phyloP scores from a whole-genome alignment of 441 rosid species.

The Corymbia citriodora region DNA sequence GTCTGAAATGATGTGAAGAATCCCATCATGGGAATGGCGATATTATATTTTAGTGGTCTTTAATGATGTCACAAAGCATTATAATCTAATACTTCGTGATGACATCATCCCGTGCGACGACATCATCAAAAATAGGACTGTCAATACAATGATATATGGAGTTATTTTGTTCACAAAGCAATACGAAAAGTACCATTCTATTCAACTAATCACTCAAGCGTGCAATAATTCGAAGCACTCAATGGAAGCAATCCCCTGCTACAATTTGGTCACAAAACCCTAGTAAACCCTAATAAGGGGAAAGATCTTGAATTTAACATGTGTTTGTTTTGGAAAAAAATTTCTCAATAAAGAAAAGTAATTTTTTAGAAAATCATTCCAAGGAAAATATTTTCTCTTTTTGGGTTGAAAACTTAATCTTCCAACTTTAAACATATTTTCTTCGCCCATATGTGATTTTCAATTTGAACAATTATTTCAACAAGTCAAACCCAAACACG shows the following conservation, averaged over 20 bases:
- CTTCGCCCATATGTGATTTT: neutral
- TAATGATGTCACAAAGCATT: neutral
- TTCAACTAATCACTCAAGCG: neutral
- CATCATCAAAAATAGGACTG: neutral
- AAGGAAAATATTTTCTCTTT: neutral
- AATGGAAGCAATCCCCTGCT: neutral
- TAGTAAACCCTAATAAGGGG: neutral
- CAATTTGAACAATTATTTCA: neutral
- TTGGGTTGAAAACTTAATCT: neutral
- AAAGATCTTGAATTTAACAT: neutral
- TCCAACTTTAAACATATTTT: too few species aligned
- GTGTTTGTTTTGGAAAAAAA: neutral
- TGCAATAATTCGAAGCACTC: neutral
- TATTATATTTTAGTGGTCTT: neutral
- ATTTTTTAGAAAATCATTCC: neutral
- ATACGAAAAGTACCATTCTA: neutral
- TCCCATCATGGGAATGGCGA: neutral
- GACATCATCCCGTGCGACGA: neutral
- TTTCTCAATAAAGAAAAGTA: neutral
- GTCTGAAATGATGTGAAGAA: neutral
- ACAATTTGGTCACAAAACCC: neutral
- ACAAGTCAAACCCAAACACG: neutral
- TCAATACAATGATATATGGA: neutral
- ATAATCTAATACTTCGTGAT: neutral
- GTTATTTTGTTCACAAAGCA: neutral